Evolutionary conservation across 331 rosid genomes (phyloP), one percentile per base, ranked within the genome.

Genomic region (Stylosanthes scabra): DNA sequence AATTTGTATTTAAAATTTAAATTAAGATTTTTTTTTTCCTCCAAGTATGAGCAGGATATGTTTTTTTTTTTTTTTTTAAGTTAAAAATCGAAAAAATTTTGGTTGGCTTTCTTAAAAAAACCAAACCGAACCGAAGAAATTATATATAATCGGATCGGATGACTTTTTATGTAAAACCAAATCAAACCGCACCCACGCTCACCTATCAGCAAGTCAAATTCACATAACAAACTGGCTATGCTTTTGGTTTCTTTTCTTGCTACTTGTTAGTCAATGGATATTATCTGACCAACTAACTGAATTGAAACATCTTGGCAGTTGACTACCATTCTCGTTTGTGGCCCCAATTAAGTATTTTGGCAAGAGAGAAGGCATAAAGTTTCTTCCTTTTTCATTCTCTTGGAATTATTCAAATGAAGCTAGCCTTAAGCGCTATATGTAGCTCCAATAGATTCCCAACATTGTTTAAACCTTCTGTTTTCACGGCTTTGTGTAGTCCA

Each of bases 391-490:
- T 25, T 20, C 4, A 39, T 65, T 73, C 28, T 16, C 13, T 74
- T 55, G 70, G 1, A 20, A 20, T 20, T 20, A 20, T 31, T 31
- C 37, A 75, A 72, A 89, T 91, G 97, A 91, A 72, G 80, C 76
- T 83, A 27, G 68, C 85, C 62, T 63, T 86, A 56, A 51, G 39
- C 66, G 64, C 71, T 52, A 61, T 63, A 10, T 70, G 72, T 71
- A 42, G 59, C 57, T 45, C 73, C n/a, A 66, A 78, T 27, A 63
- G 46, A 27, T 76, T 79, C 81, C 66, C 84, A 9, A 10, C 25
- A 16, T 63, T 81, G 3, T 59, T 84, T 7, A 81, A 59, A 16
- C 85, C 80, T 9, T 61, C 81, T 14, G 62, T 65, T 56, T 6
- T 73, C 47, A 59, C 44, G 16, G 40, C 44, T 59, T 67, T 78